A percentile compares a stretch with the other conserved stretches of the same genome.
Conservation (phyloP, 805 yeast genomes). For the Spathaspora arborariae region DNA sequence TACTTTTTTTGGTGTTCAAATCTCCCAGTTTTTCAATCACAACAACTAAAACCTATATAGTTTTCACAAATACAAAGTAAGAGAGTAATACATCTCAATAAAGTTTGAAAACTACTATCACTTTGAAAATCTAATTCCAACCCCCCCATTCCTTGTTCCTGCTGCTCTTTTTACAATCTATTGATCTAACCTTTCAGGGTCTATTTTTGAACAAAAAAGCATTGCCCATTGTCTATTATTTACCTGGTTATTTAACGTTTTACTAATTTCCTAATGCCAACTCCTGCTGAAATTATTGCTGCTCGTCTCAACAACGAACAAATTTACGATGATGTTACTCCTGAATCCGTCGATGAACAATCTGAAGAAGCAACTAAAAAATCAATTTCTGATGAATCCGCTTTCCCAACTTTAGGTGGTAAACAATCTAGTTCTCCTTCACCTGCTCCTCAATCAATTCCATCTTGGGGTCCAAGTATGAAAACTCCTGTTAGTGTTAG, state of each 20-base stretch:
- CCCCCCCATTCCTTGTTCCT: slow-evolving; percentile 2
- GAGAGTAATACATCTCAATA: not conserved
- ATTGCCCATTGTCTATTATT: slow-evolving; percentile 8
- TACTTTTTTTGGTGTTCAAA: too few species aligned
- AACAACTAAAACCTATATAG: not conserved
- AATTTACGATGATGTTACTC: not conserved
- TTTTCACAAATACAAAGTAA: not conserved
- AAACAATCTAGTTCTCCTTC: slow-evolving; percentile 20
- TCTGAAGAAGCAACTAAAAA: slow-evolving; percentile 12
- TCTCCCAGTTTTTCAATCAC: not conserved
- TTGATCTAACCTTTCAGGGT: not conserved
- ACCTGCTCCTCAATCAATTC: slow-evolving; percentile 21
- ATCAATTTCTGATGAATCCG: slow-evolving; percentile 48
- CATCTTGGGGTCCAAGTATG: slow-evolving; percentile 41
- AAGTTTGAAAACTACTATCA: not conserved
- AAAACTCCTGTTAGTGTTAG: slow-evolving; percentile 17
- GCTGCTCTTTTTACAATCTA: slow-evolving; percentile 2
- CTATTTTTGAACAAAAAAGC: slow-evolving; percentile 8
- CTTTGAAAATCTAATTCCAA: not conserved
- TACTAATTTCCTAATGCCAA: slow-evolving; percentile 29
- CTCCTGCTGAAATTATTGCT: slow-evolving; percentile 48
- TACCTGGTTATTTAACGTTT: not conserved
- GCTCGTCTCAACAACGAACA: slow-evolving; percentile 28
- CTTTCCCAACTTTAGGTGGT: slow-evolving; percentile 67
- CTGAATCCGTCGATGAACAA: slow-evolving; percentile 6